Conservation (phyloP, 2,329 filamentous ascomycete genomes). For the Aspergillus fumigatiaffinis region DNA sequence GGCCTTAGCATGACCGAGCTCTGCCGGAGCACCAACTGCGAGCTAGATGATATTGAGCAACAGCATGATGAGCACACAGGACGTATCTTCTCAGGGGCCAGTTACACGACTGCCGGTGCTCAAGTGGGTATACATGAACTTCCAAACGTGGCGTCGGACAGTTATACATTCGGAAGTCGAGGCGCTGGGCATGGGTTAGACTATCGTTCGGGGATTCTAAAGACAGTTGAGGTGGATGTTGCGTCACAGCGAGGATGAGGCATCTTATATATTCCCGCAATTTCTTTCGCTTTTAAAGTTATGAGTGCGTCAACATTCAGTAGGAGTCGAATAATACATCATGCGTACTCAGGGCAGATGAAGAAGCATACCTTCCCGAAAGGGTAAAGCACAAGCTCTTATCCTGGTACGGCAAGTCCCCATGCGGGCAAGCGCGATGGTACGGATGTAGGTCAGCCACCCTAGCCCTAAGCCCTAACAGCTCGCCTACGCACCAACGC, state of each 20-base stretch:
- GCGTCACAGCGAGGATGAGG: constrained; percentile 12
- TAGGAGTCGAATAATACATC: background rate
- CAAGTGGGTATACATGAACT: constrained; percentile 2
- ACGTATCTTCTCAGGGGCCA: constrained; percentile 5
- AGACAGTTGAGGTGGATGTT: constrained; percentile 21
- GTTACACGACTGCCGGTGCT: constrained; percentile 12
- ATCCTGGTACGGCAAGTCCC: background rate
- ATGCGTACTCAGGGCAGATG: background rate
- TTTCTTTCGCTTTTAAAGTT: background rate
- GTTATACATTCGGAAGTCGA: background rate
- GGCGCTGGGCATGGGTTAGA: background rate
- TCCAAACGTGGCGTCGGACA: background rate
- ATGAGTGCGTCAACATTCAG: background rate
- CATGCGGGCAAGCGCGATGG: background rate
- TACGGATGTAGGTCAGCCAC: constrained; percentile 9
- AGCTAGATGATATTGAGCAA: constrained; percentile 3
- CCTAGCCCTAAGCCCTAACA: constrained; percentile 39
- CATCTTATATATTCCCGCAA: background rate
- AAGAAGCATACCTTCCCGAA: background rate
- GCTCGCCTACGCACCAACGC: constrained; percentile 34
- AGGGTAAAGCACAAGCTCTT: background rate
- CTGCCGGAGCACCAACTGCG: constrained; percentile 1
- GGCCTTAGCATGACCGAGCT: constrained; percentile 1
- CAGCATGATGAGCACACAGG: background rate
- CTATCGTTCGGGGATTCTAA: constrained; percentile 12